These are phyloP conservation scores for Casaregolazyma lundiana DNA, from an alignment of 1,139 yeast genomes.

Conservation along the genomic window DNA sequence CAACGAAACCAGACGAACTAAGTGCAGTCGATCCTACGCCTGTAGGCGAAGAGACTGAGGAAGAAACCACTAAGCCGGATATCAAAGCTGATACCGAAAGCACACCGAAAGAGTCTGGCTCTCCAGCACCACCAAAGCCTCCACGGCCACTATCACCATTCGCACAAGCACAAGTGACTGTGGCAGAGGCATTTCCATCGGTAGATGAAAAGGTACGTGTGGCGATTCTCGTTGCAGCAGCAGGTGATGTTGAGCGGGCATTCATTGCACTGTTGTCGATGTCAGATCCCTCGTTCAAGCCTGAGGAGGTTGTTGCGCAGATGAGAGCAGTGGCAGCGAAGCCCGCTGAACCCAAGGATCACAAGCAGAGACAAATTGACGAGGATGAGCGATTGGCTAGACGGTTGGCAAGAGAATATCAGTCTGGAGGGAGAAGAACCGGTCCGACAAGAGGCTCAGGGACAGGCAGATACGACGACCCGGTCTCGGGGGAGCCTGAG, in stretches of 20 bases:
- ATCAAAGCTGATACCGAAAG: background rate
- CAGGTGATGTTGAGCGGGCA: constrained; percentile 76
- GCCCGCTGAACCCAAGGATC: constrained; percentile 8
- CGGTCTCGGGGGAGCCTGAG: constrained; percentile 22
- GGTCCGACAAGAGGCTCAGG: constrained; percentile 17
- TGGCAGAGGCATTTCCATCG: constrained; percentile 79
- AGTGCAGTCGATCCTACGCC: background rate
- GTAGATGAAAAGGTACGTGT: constrained; percentile 65
- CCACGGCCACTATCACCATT: constrained; percentile 62
- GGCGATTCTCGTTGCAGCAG: constrained; percentile 81
- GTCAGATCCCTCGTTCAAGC: constrained; percentile 69
- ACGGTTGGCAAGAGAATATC: constrained; percentile 65
- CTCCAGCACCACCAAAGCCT: constrained; percentile 58
- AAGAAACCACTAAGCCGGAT: background rate
- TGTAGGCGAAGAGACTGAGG: background rate
- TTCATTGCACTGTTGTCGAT: constrained; percentile 79
- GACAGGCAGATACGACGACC: constrained; percentile 28
- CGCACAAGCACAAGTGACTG: constrained; percentile 45
- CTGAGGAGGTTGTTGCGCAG: constrained; percentile 44
- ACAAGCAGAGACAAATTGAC: constrained; percentile 44
- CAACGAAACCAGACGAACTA: background rate
- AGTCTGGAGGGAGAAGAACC: constrained; percentile 9
- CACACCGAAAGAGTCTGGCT: background rate
- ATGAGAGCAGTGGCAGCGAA: constrained; percentile 7
- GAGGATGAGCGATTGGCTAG: constrained; percentile 86